Base-by-base conservation (phyloP, 2,329 filamentous ascomycete species). In the Xylariaceae sp. region DNA sequence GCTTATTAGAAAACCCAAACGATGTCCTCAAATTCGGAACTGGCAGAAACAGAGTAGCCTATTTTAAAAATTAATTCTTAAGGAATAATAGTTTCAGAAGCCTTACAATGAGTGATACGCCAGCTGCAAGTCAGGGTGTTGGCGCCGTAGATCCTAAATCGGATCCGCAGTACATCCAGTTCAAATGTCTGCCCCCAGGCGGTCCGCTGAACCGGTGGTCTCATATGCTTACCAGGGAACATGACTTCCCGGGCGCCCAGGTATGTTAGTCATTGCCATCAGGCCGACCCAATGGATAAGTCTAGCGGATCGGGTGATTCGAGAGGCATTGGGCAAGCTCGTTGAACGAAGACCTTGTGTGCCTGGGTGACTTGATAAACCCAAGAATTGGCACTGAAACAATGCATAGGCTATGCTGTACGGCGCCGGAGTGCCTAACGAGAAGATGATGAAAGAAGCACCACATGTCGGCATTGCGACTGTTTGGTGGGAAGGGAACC, bases 401-500 rank as follows among this genome's bases (percentile, higher is more conserved):
- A 16, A 44, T n/a, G 18, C 54, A 32, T 65, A 93, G 89, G 91
- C 93, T 42, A 97, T 97, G 93, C 83, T 98, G 20, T 98, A 96
- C 75, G 93, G 90, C 14, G 92, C 93, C 7, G 93, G 93, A 20
- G 89, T 98, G 32, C 90, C 92, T 1, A 85, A 91, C 70, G 82
- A 86, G 67, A 81, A 95, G 53, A 86, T 88, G 68, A 96, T 98
- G 90, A 93, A 93, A 76, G 93, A 83, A 54, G 89, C 89, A 50
- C 91, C 93, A 12, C 93, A 98, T 62, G 90, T 98, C 21, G 93
- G 93, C 55, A 86, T 97, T 69, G 89, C 92, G 7, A 92, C 89
- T 4, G 90, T 97, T 3, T 97, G 93, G 93, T 98, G 93, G 93
- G 92, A 97, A 75, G 93, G 93, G 23, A 97, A 97, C 71, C 91